Evolutionary conservation across 768 basidiomycete genomes (phyloP), one percentile per base, ranked within the genome.

Genomic region (Lyophyllum atratum): DNA sequence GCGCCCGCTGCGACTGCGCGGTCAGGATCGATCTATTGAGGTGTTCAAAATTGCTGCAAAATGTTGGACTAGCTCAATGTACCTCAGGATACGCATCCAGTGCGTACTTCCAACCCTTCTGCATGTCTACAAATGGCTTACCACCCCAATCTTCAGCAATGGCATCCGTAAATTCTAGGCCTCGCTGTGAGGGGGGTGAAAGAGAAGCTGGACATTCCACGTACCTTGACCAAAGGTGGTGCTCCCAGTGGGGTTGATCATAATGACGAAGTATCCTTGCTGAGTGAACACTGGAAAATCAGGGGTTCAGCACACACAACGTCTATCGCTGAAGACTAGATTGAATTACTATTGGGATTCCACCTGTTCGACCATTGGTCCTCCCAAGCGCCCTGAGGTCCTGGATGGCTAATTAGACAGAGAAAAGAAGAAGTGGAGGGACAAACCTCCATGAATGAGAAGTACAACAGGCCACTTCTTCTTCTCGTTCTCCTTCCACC

Each of bases 241-340:
- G 26, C 89, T 92, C 9, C 96, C 96, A 0, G 95, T 96, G 2
- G 96, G 96, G 68, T 98, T 98, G 64, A 97, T 87, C 28, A 88
- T 80, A 39, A 97, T 80, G 11, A 85, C 83, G 64, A 96, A 87
- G 72, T 98, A 99, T 0, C 96, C 94, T 67, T 93, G 90, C 64
- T 86, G 84, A 11, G 93, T 85, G 63, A 93, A 95, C 10, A 90
- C 86, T 90, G 6, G 34, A 55, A 55, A 24, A 26, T 19, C 7
- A 12, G n/a, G 46, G 12, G 28, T n/a, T 19, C n/a, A 19, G 28
- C 17, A 34, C 28, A 25, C 4, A 19, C 45, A 15, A 19, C 6
- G n/a, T 33, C 24, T 28, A 52, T 40, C 40, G 40, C 42, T 45
- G 15, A 12, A 21, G 9, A 19, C 14, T 42, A 15, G 11, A 54